These are phyloP conservation scores for Fusarium temperatum DNA, from an alignment of 2,329 filamentous ascomycete species.

Conservation along the genomic window DNA sequence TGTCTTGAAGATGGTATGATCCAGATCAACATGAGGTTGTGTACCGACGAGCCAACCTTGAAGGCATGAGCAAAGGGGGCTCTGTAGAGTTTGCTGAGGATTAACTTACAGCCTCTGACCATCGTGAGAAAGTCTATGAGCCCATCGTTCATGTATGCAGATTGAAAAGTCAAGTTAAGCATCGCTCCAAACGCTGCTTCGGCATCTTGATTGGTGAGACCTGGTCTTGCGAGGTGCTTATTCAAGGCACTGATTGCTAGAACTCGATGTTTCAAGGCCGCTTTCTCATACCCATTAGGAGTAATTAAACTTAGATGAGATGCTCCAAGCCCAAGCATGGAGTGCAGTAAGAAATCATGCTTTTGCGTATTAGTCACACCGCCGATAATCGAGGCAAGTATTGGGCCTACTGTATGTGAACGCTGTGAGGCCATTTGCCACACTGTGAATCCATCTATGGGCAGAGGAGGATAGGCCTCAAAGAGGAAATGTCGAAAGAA, in stretches of 20 bases:
- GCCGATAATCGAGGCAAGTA: not conserved
- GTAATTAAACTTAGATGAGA: conserved; percentile 48
- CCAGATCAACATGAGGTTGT: conserved; percentile 26
- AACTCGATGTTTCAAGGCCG: conserved; percentile 50
- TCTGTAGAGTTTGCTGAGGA: not conserved
- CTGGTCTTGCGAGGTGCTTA: conserved; percentile 42
- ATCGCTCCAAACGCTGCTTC: conserved; percentile 52
- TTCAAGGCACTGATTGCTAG: conserved; percentile 50
- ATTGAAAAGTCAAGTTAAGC: conserved; percentile 50
- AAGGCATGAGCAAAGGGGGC: not conserved
- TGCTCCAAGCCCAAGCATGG: conserved; percentile 53
- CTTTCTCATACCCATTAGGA: conserved; percentile 32
- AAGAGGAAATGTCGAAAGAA: conserved; percentile 64
- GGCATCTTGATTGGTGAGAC: conserved; percentile 43
- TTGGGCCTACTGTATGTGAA: conserved; percentile 46
- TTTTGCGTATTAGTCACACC: conserved; percentile 10
- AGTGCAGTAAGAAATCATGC: conserved; percentile 54
- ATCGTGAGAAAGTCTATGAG: conserved; percentile 52
- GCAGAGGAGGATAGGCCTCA: conserved; percentile 53
- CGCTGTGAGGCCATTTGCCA: conserved; percentile 51
- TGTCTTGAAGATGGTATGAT: conserved; percentile 38
- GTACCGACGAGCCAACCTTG: conserved; percentile 43
- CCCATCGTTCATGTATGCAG: conserved; percentile 52
- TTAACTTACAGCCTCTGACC: conserved; percentile 49
- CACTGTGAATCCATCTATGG: conserved; percentile 47